Evolutionary conservation across 352 stramenopile species (phyloP), one percentile per base, ranked within the genome.

Genomic region (Thalassiosira exigua): DNA sequence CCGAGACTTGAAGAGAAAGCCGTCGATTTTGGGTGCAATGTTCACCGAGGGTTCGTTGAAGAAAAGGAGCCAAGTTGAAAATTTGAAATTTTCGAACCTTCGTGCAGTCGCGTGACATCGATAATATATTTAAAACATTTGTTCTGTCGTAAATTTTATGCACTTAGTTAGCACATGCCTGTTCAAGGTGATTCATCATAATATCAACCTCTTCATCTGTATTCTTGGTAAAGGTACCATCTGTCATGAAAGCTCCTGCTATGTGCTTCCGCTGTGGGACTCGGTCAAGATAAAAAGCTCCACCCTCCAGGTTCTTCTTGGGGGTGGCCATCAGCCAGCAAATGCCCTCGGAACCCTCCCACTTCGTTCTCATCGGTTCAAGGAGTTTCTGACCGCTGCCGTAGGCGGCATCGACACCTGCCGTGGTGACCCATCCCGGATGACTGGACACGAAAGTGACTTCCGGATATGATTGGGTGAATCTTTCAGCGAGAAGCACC

Each of bases 261-360:
- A 95, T 79, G 72, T 95, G 91, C 58, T 95, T 94, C 0, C 42
- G 39, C 51, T 92, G 85, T 9, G 78, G 57, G 12, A 51, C 75
- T 53, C 91, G 79, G 71, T 95, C 91, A 27, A 95, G 75, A 72
- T 95, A 95, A 62, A 94, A 91, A 9, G 60, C 89, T 44, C 91
- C 91, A 69, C 42, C 72, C 48, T 90, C 65, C 12, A 95, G 46
- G 54, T 89, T 80, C 14, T 73, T 83, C 24, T 52, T 62, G 19
- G 79, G 29, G 11, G 81, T 83, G 24, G 67, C 56, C 48, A 81
- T 87, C 33, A 96, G 58, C 89, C 90, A 96, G 19, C 73, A 71
- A 44, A 94, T 93, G 42, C 90, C 91, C 75, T 96, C 92, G 4
- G 92, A 74, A 52, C 92, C 92, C 74, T 96, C 71, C 92, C 91